phyloP scores from a whole-genome alignment of 2,329 filamentous ascomycete genomes.

The Bertia moriformis region DNA sequence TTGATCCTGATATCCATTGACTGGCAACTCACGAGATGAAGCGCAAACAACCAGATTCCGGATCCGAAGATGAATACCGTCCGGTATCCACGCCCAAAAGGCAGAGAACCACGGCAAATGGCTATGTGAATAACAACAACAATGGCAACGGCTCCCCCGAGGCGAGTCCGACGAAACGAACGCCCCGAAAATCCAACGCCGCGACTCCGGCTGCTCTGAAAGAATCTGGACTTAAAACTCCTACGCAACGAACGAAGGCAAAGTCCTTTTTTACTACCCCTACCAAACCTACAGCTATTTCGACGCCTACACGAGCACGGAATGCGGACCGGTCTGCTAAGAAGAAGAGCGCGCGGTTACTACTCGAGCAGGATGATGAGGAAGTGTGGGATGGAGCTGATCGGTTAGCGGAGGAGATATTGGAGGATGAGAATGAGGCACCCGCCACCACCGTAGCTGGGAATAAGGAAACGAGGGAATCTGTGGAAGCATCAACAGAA shows the following conservation, averaged over 20 bases:
- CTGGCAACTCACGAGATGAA: no score
- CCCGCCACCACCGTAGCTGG: conserved; percentile 8
- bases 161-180: background rate
- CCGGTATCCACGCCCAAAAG: conserved; percentile 21
- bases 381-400: conserved; percentile 31
- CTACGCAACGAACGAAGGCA: background rate
- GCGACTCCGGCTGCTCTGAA: background rate
- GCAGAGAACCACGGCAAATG: conserved; percentile 8
- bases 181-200: background rate
- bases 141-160: background rate
- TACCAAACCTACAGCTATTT: background rate
- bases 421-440: conserved; percentile 30
- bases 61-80: conserved; percentile 14
- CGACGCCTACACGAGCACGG: conserved; percentile 28
- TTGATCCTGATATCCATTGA: no score
- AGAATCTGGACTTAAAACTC: background rate
- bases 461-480: background rate
- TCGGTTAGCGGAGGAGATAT: conserved; percentile 37
- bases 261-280: background rate
- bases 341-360: conserved; percentile 42
- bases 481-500: conserved; percentile 8
- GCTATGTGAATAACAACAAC: background rate
- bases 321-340: conserved; percentile 46
- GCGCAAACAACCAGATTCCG: conserved; percentile 21
- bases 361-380: conserved; percentile 32